phyloP scores from a whole-genome alignment of 352 stramenopile species.

The Phytophthora aleatoria region DNA sequence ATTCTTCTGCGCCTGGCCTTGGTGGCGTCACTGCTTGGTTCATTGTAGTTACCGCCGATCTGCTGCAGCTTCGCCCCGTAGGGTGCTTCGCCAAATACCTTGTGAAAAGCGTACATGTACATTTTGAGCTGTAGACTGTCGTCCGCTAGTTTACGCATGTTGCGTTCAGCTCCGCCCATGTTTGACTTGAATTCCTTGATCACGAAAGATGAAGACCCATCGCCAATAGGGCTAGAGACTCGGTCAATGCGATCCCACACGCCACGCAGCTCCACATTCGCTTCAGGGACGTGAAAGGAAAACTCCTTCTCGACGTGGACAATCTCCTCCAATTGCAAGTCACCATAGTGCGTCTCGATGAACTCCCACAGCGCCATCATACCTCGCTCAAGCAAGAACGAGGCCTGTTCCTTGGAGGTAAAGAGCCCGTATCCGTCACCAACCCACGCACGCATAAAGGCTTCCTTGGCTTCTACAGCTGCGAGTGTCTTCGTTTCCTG shows the following conservation, averaged over 20 bases:
- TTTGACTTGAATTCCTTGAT: conserved; percentile 90
- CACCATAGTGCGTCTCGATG: conserved; percentile 39
- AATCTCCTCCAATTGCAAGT: conserved; percentile 37
- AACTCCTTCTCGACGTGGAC: conserved; percentile 71
- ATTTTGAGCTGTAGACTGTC: conserved; percentile 85
- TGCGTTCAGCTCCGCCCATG: conserved; percentile 50
- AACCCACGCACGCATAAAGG: conserved; percentile 35
- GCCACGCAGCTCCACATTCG: conserved; percentile 59
- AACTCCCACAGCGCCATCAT: conserved; percentile 49
- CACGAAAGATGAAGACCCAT: conserved; percentile 31
- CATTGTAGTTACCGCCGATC: conserved; percentile 43
- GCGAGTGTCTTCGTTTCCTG: conserved; percentile 19
- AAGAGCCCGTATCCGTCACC: conserved; percentile 45
- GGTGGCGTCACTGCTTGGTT: background rate
- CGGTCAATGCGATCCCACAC: conserved; percentile 83
- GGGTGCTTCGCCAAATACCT: conserved; percentile 57
- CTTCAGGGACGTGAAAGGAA: conserved; percentile 49
- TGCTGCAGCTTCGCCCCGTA: conserved; percentile 64
- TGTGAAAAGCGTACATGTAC: conserved; percentile 79
- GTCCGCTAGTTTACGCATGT: conserved; percentile 55
- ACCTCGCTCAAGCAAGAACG: conserved; percentile 42
- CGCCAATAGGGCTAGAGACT: conserved; percentile 2
- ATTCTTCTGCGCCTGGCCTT: conserved; percentile 15
- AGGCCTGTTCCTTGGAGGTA: conserved; percentile 39
- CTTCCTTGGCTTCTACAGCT: conserved; percentile 27